Evolutionary conservation across 176 grass and related monocot species (phyloP), one percentile per base, ranked within the genome.

Genomic region (Triticum monococcum): DNA sequence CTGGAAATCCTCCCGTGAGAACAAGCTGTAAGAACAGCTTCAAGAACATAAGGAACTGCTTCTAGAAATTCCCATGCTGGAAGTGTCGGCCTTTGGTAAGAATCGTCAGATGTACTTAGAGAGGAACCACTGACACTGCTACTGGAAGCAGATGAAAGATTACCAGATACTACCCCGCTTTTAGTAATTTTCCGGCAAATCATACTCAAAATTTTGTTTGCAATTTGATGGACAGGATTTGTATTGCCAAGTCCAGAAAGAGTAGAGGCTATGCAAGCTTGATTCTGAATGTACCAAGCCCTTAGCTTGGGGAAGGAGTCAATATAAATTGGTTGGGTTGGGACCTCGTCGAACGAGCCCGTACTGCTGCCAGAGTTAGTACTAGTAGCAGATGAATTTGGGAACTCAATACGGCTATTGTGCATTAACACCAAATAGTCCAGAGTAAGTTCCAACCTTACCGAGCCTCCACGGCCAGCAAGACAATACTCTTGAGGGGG

Each of bases 131-230:
- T 94, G 38, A 94, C 89, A 87, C 87, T 91, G 84, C 85, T 85
- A 88, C 90, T 91, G 78, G 92, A 96, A 89, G 83, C 92, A 59
- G 95, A 92, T 68, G 93, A 86, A 86, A 87, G 59, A 79, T 87
- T 93, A 85, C 77, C 72, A 86, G 91, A 84, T 71, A 79, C 52
- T 46, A 87, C 43, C 68, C 76, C 92, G 66, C 54, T 84, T 85
- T 91, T 98, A 85, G 76, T 90, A 77, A 96, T 91, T 92, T 94
- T 99, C 31, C 89, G 79, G 62, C 85, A 99, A 89, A 99, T 93
- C 97, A 99, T 96, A 79, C 87, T 93, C 94, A 99, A 90, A 85
- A 96, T 96, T 84, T 92, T 94, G 89, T 99, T 94, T 68, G 97
- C 97, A 26, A 88, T 72, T 89, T 96, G 97, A 85, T 99, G 97